phyloP scores from a whole-genome alignment of 1,284 basidiomycete species.

The Moesziomyces sp. region DNA sequence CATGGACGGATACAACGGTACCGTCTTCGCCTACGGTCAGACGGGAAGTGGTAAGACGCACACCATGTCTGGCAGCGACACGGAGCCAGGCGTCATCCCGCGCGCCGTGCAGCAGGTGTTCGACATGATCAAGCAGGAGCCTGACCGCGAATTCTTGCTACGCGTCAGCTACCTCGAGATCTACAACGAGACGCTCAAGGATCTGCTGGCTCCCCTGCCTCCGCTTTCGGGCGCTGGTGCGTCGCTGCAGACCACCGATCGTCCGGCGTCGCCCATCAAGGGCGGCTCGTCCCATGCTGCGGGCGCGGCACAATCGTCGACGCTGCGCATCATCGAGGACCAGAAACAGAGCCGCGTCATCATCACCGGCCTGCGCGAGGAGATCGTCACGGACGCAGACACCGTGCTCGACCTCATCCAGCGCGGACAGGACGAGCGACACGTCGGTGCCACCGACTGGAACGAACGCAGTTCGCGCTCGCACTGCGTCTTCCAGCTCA shows the following conservation, averaged over 20 bases:
- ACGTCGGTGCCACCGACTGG: slow-evolving; percentile 96
- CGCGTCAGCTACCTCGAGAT: slow-evolving; percentile 74
- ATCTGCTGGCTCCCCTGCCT: slow-evolving; percentile 68
- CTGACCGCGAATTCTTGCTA: slow-evolving; percentile 69
- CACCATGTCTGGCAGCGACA: slow-evolving; percentile 82
- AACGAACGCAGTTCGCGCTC: slow-evolving; percentile 93
- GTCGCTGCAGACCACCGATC: slow-evolving; percentile 16
- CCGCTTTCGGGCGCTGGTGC: slow-evolving; percentile 5
- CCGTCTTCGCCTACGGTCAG: slow-evolving; percentile 94
- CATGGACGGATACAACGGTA: slow-evolving; percentile 96
- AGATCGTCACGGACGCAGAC: slow-evolving; percentile 71
- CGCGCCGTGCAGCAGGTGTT: slow-evolving; percentile 79
- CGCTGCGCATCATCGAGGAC: slow-evolving; percentile 65
- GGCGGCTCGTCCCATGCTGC: slow-evolving; percentile 13
- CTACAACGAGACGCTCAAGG: slow-evolving; percentile 73
- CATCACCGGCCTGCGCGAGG: slow-evolving; percentile 71
- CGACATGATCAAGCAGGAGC: slow-evolving; percentile 63
- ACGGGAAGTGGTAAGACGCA: slow-evolving; percentile 77
- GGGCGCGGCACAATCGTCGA: slow-evolving; percentile 13
- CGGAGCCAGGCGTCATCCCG: slow-evolving; percentile 93
- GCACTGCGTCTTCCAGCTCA: slow-evolving; percentile 78
- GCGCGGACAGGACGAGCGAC: slow-evolving; percentile 84
- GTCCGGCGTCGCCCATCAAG: slow-evolving; percentile 41
- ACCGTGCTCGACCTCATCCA: slow-evolving; percentile 76
- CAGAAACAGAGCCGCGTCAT: slow-evolving; percentile 69